Evolutionary conservation across 176 grass and related monocot genomes (phyloP), one percentile per base, ranked within the genome.

Genomic region (Saccharum spontaneum): DNA sequence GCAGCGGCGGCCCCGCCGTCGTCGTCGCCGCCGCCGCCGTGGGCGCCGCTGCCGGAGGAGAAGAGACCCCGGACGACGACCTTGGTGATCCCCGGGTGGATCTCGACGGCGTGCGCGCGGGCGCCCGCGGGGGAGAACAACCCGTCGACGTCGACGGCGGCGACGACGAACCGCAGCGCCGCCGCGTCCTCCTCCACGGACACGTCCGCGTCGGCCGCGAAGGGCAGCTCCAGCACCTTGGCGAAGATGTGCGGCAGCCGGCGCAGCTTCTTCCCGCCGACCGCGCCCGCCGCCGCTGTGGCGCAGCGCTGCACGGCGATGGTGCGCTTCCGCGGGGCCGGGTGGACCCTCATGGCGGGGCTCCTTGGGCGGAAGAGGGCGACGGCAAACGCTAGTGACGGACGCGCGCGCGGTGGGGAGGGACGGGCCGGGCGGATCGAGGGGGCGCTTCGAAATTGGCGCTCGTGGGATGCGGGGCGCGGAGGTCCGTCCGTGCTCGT

Each of bases 161-260:
- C 85, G 48, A 84, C 97, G 11, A 96, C 90, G 78, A 99, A 99
- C 23, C 97, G 97, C 75, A 99, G 94, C 57, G 83, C 88, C 31
- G 62, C 83, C 8, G 91, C 79, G 43, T 91, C 93, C 84, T 99
- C 97, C 88, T 95, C 88, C 7, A 98, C 44, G 43, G 81, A 45
- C 18, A 99, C 97, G 80, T 99, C 93, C 3, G 97, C 91, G 54
- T 99, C 97, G 22, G 97, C 93, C 3, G 79, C 87, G 90, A 96
- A 95, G 1, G 97, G 97, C 16, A 99, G 97, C 91, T 99, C 97
- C 9, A 99, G 89, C 40, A 99, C 90, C 89, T 95, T 90, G 28
- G 89, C 92, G 84, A 99, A 99, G 69, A 99, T 89, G 88, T 99
- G 97, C 23, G 97, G 93, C 54, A 99, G 89, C 49, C 97, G 97